These are phyloP conservation scores for Chaetomium globosum DNA, from an alignment of 2,329 filamentous ascomycete genomes.

Conservation along the genomic window DNA sequence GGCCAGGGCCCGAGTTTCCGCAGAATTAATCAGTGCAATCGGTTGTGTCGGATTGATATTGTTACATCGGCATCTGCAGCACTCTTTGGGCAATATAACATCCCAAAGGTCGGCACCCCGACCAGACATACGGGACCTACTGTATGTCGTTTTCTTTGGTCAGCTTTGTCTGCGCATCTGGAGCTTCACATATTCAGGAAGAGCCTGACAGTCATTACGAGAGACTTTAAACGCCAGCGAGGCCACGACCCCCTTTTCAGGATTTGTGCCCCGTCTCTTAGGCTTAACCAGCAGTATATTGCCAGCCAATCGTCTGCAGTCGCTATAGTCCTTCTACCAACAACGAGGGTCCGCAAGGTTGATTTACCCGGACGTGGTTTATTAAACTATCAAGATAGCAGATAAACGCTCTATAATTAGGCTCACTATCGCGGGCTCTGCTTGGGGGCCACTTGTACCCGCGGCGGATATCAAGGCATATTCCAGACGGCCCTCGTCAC, in stretches of 20 bases:
- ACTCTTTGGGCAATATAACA: background rate
- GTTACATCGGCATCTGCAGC: background rate
- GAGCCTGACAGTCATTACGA: background rate
- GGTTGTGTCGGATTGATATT: background rate
- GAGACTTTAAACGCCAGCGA: background rate
- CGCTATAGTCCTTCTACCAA: background rate
- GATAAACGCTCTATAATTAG: conserved; percentile 23
- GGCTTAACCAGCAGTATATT: background rate
- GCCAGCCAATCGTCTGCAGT: conserved; percentile 14
- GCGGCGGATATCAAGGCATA: background rate
- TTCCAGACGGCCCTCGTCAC: background rate
- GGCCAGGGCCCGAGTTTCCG: background rate
- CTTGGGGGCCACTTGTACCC: background rate
- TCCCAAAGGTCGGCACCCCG: background rate
- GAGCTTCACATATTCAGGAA: background rate
- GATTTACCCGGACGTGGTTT: conserved; percentile 25
- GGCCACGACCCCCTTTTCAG: background rate
- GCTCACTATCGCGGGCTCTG: background rate
- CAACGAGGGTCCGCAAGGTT: background rate
- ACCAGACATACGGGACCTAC: background rate
- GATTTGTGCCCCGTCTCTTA: conserved; percentile 4
- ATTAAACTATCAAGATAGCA: conserved; percentile 12
- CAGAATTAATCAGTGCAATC: background rate
- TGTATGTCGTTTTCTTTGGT: background rate
- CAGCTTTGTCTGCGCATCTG: background rate